A percentile compares a stretch with the other conserved stretches of the same genome.
Evolutionary conservation across 2,329 filamentous ascomycete genomes (phyloP).

Genomic region (Phyllosticta citrichinensis): DNA sequence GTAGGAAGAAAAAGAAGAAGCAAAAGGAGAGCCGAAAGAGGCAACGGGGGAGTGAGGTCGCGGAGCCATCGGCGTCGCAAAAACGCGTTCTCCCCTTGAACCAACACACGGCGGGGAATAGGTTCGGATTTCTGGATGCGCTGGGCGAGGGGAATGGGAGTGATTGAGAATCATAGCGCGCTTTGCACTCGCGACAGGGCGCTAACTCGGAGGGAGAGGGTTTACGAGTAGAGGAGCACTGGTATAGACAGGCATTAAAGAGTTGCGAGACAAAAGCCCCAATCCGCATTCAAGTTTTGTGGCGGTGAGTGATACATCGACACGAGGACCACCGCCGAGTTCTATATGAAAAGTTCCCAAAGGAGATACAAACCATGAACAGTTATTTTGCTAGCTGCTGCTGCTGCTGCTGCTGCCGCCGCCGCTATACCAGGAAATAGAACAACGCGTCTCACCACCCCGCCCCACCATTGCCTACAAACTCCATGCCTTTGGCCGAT

Average conservation of each 20-base stretch:
- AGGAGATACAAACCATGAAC: not conserved
- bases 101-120: not conserved
- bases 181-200: no score
- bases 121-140: not conserved
- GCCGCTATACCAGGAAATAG: not conserved
- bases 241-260: no score
- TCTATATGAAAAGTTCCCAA: not conserved
- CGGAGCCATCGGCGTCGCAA: not conserved
- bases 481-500: not conserved
- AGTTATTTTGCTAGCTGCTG: not conserved
- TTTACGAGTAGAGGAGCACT: no score
- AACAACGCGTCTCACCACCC: not conserved
- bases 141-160: not conserved
- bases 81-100: not conserved
- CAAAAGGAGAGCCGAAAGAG: slow-evolving; percentile 3
- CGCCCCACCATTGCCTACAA: not conserved
- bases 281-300: not conserved
- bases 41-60: not conserved
- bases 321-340: not conserved
- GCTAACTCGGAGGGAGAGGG: no score
- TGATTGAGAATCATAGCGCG: not conserved
- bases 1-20: not conserved
- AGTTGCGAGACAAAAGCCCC: not conserved
- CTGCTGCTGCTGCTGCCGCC: not conserved
- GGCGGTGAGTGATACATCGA: not conserved